phyloP scores from a whole-genome alignment of 148 eudicot species.

The Rhododendron mucronatum region DNA sequence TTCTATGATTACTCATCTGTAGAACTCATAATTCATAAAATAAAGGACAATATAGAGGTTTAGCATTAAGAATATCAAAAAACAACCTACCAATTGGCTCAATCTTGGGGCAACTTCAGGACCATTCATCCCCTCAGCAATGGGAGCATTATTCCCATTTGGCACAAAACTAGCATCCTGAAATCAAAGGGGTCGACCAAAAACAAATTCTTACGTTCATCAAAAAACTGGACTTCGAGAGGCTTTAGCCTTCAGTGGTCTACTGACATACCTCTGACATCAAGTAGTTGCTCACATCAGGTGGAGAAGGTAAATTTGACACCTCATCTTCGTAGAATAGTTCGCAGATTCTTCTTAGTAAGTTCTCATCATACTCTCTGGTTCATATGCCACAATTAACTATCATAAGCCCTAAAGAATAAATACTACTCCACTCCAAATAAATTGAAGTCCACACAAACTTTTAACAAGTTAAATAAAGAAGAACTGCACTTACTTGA shows the following conservation, averaged over 20 bases:
- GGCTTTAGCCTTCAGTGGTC: not conserved
- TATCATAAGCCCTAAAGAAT: not conserved
- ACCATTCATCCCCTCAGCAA: slow-evolving; percentile 72
- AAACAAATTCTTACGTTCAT: not conserved
- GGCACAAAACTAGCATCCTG: slow-evolving; percentile 68
- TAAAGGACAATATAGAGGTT: not conserved
- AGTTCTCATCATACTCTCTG: slow-evolving; percentile 86
- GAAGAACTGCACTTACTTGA: slow-evolving; percentile 54
- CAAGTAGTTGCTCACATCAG: slow-evolving; percentile 90
- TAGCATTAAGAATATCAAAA: not conserved
- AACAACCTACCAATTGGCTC: slow-evolving; percentile 28
- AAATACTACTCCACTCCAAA: not conserved
- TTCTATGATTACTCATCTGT: not conserved
- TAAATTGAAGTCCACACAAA: not conserved
- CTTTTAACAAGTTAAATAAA: not conserved
- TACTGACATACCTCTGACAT: slow-evolving; percentile 63
- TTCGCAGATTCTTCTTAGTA: slow-evolving; percentile 54
- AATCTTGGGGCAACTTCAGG: slow-evolving; percentile 70
- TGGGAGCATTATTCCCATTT: slow-evolving; percentile 50
- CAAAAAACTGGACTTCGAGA: not conserved
- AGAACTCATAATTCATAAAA: not conserved
- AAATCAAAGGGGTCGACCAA: slow-evolving; percentile 7
- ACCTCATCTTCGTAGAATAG: slow-evolving; percentile 80
- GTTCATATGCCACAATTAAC: slow-evolving; percentile 5
- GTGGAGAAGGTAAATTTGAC: slow-evolving; percentile 58